phyloP scores from a whole-genome alignment of 2,329 filamentous ascomycete genomes.

The Hypomyces rosellus region DNA sequence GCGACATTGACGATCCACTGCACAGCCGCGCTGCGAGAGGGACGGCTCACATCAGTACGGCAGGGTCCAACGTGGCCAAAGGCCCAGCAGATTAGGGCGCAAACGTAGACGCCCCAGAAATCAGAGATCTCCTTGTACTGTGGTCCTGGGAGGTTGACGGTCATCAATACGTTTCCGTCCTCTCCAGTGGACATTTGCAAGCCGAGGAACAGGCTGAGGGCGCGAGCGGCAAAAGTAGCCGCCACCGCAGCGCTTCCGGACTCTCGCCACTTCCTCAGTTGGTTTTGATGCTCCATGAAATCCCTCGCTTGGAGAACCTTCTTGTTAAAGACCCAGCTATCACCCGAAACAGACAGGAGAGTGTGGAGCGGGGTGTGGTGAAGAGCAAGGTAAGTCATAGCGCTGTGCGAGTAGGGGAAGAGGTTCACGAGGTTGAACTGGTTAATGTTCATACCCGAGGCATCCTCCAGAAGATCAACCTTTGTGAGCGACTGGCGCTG shows the following conservation, averaged over 20 bases:
- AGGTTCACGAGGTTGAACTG: constrained; percentile 29
- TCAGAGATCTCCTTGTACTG: constrained; percentile 37
- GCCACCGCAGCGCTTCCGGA: constrained; percentile 41
- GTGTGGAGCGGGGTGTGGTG: constrained; percentile 53
- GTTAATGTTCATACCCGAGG: constrained; percentile 17
- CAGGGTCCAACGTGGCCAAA: constrained; percentile 34
- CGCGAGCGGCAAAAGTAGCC: constrained; percentile 44
- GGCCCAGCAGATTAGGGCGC: constrained; percentile 54
- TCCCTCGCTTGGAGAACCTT: constrained; percentile 40
- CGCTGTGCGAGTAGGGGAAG: constrained; percentile 40
- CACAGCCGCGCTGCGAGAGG: constrained; percentile 23
- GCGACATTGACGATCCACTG: constrained; percentile 37
- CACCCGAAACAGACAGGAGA: constrained; percentile 51
- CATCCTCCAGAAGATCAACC: constrained; percentile 19
- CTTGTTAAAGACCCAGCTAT: constrained; percentile 52
- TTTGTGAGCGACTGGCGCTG: constrained; percentile 24
- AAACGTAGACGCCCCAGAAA: constrained; percentile 52
- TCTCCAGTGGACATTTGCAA: constrained; percentile 12
- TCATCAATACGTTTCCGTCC: constrained; percentile 5
- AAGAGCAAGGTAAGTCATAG: constrained; percentile 50
- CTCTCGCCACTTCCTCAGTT: constrained; percentile 40
- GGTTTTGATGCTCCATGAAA: constrained; percentile 42
- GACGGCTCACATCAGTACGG: constrained; percentile 14
- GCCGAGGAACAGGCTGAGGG: constrained; percentile 41
- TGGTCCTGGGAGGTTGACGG: constrained; percentile 10